These are phyloP conservation scores for Coelastrella sp. DNA, from an alignment of 139 green algal genomes.

Conservation along the genomic window DNA sequence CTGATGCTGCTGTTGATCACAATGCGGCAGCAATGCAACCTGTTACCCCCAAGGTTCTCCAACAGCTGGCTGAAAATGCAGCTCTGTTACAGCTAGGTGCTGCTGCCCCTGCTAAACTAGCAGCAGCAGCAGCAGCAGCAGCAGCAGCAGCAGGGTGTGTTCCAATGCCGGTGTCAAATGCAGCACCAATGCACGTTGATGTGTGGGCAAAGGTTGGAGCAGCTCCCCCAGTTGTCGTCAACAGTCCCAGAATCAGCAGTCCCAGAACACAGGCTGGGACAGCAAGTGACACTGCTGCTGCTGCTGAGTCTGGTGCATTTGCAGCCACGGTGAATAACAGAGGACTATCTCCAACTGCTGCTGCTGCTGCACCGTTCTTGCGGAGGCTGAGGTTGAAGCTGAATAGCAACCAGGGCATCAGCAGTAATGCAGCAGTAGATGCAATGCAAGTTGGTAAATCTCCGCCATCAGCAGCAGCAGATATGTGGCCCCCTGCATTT, in stretches of 20 bases:
- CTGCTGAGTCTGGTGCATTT: constrained; percentile 5
- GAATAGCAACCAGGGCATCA: not conserved
- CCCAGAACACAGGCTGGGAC: not conserved
- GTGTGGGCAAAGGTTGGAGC: not conserved
- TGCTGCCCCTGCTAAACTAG: not conserved
- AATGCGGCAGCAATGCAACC: not conserved
- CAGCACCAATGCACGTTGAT: not conserved
- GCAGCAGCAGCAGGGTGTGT: not conserved
- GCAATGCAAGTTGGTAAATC: not conserved
- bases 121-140: constrained; percentile 23
- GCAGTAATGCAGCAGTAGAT: not conserved
- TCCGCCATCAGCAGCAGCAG: not conserved
- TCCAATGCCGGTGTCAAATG: not conserved
- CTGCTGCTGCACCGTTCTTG: not conserved
- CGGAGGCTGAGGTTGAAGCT: not conserved
- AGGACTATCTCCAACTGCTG: too few relatives aligned
- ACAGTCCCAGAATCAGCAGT: not conserved
- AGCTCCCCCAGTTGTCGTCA: not conserved
- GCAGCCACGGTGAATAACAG: too few relatives aligned
- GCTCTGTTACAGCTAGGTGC: too few relatives aligned
- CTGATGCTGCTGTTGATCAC: not conserved
- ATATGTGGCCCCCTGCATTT: not conserved
- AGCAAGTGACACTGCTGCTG: not conserved
- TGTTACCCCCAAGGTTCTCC: too few relatives aligned
- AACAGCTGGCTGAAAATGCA: too few relatives aligned